Evolutionary conservation across 108 stramenopile genomes (phyloP).

Genomic region (Pseudonitzschia pungens): DNA sequence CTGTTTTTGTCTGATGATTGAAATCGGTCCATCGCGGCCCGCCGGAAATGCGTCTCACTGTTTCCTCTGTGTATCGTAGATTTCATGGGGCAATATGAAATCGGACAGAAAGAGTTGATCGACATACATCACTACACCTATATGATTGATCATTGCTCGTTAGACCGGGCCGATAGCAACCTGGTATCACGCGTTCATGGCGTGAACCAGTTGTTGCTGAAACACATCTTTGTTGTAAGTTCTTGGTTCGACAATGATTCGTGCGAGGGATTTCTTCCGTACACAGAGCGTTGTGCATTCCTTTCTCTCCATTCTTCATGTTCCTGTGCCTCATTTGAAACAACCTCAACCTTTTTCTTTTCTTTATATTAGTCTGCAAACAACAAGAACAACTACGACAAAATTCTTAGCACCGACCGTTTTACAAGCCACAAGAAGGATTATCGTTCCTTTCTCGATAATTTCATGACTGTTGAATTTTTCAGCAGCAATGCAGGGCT

Average conservation of each 20-base stretch:
- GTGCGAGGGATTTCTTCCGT: too few species aligned
- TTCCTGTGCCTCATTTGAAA: background rate
- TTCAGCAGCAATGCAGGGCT: conserved; percentile 19
- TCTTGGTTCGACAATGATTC: background rate
- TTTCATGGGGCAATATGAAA: conserved; percentile 35
- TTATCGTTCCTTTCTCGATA: conserved; percentile 18
- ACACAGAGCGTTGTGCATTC: background rate
- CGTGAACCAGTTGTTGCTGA: conserved; percentile 21
- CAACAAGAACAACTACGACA: conserved; percentile 34
- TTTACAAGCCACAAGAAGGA: conserved; percentile 25
- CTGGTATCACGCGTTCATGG: conserved; percentile 26
- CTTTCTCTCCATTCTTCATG: background rate
- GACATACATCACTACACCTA: conserved; percentile 35
- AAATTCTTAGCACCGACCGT: conserved; percentile 20
- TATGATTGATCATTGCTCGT: conserved; percentile 27
- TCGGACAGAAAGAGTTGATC: conserved; percentile 33
- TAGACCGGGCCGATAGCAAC: conserved; percentile 14
- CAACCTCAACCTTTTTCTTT: background rate
- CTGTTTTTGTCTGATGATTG: background rate
- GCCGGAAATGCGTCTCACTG: too few species aligned
- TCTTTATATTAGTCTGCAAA: conserved; percentile 18
- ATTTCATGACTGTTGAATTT: conserved; percentile 28
- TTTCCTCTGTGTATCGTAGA: conserved; percentile 1
- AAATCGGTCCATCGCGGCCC: too few species aligned
- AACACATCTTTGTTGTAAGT: conserved; percentile 26